A percentile compares a stretch with the other conserved stretches of the same genome.
Conservation (phyloP, 2,329 filamentous ascomycete species). For the Coniochaeta sp. region DNA sequence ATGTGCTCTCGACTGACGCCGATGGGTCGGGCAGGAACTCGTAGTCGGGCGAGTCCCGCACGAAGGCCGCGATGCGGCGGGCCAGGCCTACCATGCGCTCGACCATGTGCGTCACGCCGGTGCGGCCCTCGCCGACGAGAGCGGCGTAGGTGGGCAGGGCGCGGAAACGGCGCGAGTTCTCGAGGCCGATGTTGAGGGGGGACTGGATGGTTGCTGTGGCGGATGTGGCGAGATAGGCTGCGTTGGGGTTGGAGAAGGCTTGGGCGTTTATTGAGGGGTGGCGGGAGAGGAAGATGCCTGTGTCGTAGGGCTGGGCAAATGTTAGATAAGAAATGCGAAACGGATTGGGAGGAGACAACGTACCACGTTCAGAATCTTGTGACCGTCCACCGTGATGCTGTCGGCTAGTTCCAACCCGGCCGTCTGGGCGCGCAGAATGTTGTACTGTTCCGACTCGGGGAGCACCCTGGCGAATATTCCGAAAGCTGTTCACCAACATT, state of each 20-base stretch:
- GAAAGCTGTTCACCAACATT: constrained; percentile 57
- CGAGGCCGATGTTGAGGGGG: constrained; percentile 78
- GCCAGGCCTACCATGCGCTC: constrained; percentile 66
- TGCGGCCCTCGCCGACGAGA: constrained; percentile 64
- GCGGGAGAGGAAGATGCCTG: constrained; percentile 78
- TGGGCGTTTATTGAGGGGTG: constrained; percentile 49
- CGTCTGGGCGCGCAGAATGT: constrained; percentile 37
- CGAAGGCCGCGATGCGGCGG: constrained; percentile 56
- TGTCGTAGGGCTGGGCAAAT: constrained; percentile 67
- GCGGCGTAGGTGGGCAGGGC: constrained; percentile 85
- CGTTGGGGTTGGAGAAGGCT: constrained; percentile 78
- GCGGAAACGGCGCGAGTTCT: constrained; percentile 87
- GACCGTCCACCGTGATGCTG: constrained; percentile 78
- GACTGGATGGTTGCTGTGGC: constrained; percentile 53
- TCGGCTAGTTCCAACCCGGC: constrained; percentile 74
- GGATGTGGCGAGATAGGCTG: constrained; percentile 61
- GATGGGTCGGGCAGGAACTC: constrained; percentile 52
- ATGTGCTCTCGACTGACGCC: constrained; percentile 43
- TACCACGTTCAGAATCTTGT: constrained; percentile 88
- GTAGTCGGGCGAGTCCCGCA: constrained; percentile 56
- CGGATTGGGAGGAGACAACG: constrained; percentile 19
- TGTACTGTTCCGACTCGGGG: constrained; percentile 48
- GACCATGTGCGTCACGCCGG: constrained; percentile 64
- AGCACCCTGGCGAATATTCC: constrained; percentile 72
- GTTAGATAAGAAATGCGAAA: constrained; percentile 4